A percentile compares a stretch with the other conserved stretches of the same genome.
Evolutionary conservation across 139 green algal genomes (phyloP).

Genomic region (Marvania coccoides): DNA sequence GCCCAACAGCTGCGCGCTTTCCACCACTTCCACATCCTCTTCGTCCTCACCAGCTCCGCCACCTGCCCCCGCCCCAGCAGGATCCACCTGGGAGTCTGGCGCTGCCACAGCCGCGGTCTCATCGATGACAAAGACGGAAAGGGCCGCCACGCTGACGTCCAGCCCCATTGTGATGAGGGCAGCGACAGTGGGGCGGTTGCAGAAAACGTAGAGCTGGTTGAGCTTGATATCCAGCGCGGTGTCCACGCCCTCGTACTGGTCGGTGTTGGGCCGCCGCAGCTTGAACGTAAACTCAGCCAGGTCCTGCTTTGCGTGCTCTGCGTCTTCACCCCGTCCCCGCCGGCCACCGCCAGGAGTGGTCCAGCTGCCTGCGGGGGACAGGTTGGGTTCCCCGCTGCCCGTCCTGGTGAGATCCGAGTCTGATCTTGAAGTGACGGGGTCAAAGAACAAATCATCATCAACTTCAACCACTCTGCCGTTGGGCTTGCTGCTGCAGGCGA

Average conservation of each 20-base stretch:
- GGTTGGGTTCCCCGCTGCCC: background rate
- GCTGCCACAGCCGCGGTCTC: background rate
- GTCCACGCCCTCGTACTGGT: constrained; percentile 38
- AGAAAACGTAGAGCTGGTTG: constrained; percentile 57
- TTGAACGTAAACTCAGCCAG: constrained; percentile 33
- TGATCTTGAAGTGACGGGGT: background rate
- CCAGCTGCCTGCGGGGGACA: background rate
- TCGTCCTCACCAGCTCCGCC: constrained; percentile 21
- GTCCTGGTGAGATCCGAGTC: background rate
- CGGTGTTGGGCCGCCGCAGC: constrained; percentile 1
- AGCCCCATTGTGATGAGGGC: constrained; percentile 74
- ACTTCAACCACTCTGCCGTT: background rate
- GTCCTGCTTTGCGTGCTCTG: background rate
- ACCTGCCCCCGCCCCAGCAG: constrained; percentile 7
- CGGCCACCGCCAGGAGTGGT: too few relatives aligned
- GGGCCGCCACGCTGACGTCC: constrained; percentile 47
- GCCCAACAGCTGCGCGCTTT: background rate
- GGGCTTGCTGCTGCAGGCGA: constrained; percentile 19
- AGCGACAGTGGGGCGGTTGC: constrained; percentile 81
- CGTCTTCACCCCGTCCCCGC: background rate
- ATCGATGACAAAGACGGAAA: background rate
- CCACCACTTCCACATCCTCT: background rate
- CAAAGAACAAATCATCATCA: constrained; percentile 22
- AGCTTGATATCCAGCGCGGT: constrained; percentile 57
- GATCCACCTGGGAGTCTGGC: background rate